Evolutionary conservation across 306 rosid species (phyloP).

Genomic region (Oemleria cerasiformis): DNA sequence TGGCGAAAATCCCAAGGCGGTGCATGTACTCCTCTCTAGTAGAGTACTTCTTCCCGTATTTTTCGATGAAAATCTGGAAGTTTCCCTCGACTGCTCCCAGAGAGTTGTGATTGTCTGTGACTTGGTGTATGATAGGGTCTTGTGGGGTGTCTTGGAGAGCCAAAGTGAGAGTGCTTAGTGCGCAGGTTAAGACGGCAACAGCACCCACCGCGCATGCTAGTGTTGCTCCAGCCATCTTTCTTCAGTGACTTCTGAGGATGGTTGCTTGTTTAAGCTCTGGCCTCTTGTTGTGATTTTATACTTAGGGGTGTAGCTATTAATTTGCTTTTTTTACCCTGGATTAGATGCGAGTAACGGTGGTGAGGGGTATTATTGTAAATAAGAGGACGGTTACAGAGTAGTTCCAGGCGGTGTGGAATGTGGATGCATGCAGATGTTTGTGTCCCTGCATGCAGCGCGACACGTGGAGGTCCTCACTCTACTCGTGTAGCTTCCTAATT

Average conservation of each 20-base stretch:
- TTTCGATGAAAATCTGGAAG: conserved; percentile 63
- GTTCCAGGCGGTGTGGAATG: conserved; percentile 1
- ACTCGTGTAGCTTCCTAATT: background rate
- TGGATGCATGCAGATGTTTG: conserved; percentile 10
- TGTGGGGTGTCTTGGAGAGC: conserved; percentile 12
- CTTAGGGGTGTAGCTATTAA: background rate
- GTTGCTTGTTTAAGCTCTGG: background rate
- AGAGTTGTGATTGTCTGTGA: conserved; percentile 22
- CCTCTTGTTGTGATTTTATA: background rate
- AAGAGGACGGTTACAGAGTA: background rate
- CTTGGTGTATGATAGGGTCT: conserved; percentile 32
- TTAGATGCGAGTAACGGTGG: background rate
- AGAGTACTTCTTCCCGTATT: conserved; percentile 51
- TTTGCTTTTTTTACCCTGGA: background rate
- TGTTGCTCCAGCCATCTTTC: background rate
- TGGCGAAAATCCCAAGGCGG: conserved; percentile 63
- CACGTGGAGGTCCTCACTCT: conserved; percentile 19
- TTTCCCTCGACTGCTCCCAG: conserved; percentile 46
- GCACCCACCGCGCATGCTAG: conserved; percentile 36
- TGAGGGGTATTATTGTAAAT: background rate
- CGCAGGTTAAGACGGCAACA: conserved; percentile 40
- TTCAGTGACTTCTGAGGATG: background rate
- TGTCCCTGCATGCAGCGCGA: conserved; percentile 3
- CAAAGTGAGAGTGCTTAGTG: conserved; percentile 26
- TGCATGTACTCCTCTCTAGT: conserved; percentile 70